Conservation (phyloP, 1,284 basidiomycete genomes). For the Ceratobasidium sp. region DNA sequence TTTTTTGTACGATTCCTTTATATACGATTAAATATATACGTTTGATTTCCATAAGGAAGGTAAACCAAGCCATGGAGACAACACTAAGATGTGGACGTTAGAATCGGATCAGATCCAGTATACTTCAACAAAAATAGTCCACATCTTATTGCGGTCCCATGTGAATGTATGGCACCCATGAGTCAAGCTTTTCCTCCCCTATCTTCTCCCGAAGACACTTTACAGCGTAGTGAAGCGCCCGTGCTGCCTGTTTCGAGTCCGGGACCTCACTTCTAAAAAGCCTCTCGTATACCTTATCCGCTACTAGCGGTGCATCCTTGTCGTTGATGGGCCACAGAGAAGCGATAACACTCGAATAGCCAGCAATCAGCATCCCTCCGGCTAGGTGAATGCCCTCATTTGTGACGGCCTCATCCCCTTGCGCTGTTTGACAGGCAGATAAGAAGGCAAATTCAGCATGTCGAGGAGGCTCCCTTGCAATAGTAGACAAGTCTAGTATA, state of each 20-base stretch:
- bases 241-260: not conserved
- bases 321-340: conserved; percentile 27
- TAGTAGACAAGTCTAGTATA: not conserved
- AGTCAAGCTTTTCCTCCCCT: not conserved
- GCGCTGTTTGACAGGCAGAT: conserved; percentile 20
- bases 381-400: conserved; percentile 31
- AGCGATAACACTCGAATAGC: not conserved
- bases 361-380: conserved; percentile 1
- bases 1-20: too few species aligned
- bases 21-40: too few species aligned
- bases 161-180: conserved; percentile 5
- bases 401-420: not conserved
- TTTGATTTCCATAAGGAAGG: too few species aligned
- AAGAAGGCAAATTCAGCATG: conserved; percentile 16
- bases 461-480: not conserved
- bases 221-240: not conserved
- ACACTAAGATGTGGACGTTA: too few species aligned
- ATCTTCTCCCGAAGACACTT: not conserved
- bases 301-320: conserved; percentile 5
- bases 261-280: not conserved
- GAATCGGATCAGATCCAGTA: too few species aligned
- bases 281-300: conserved; percentile 4
- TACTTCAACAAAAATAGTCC: too few species aligned
- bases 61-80: too few species aligned
- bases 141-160: too few species aligned